phyloP scores from a whole-genome alignment of 768 basidiomycete genomes.

The Xerocomellus chrysenteron region DNA sequence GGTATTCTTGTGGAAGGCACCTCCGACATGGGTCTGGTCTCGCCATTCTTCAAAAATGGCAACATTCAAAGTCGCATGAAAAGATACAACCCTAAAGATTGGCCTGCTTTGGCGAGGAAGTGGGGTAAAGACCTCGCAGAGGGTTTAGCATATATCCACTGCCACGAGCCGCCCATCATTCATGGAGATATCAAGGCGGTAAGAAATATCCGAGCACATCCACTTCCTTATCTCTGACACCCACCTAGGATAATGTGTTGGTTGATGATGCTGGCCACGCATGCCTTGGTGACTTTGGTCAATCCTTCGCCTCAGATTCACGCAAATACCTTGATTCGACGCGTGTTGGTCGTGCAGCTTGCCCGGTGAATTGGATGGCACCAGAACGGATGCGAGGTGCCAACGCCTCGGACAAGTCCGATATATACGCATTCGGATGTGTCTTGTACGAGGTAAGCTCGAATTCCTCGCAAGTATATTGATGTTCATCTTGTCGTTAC shows the following conservation, averaged over 20 bases:
- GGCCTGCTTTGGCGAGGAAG: slow-evolving; percentile 3
- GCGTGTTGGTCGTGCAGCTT: slow-evolving; percentile 13
- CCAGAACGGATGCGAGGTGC: slow-evolving; percentile 20
- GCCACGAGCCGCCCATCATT: slow-evolving; percentile 29
- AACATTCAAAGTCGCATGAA: slow-evolving; percentile 13
- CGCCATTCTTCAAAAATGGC: slow-evolving; percentile 23
- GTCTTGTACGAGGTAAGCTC: slow-evolving; percentile 30
- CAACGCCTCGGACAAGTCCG: slow-evolving; percentile 15
- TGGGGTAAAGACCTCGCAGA: slow-evolving; percentile 19
- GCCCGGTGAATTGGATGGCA: slow-evolving; percentile 25
- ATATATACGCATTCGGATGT: slow-evolving; percentile 30
- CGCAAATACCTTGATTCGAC: slow-evolving; percentile 24
- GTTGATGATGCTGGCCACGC: slow-evolving; percentile 15
- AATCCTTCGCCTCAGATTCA: slow-evolving; percentile 26
- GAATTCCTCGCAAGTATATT: neutral
- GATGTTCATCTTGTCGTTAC: neutral
- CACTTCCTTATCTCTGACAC: neutral
- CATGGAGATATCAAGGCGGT: slow-evolving; percentile 44
- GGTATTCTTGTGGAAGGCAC: slow-evolving; percentile 15
- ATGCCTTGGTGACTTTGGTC: slow-evolving; percentile 28
- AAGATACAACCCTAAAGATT: neutral
- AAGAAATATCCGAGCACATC: slow-evolving; percentile 4
- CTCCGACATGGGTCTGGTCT: slow-evolving; percentile 21
- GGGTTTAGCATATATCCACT: slow-evolving; percentile 27
- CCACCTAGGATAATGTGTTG: slow-evolving; percentile 24